These are phyloP conservation scores for Blastomyces gilchristii DNA, from an alignment of 2,329 filamentous ascomycete species.

Conservation along the genomic window DNA sequence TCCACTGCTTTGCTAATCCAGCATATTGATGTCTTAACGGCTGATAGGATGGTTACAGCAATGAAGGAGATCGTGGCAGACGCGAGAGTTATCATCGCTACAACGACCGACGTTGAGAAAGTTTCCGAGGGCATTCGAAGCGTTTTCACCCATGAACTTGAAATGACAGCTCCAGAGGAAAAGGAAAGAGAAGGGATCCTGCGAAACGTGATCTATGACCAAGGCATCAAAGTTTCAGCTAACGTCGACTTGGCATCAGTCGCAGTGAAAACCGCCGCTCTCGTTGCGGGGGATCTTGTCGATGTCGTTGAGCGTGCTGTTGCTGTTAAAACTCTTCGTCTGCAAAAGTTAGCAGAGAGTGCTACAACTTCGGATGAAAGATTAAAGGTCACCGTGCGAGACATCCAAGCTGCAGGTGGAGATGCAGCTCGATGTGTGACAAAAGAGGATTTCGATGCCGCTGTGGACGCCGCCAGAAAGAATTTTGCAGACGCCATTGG, in stretches of 20 bases:
- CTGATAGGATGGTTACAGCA: slow-evolving; percentile 77
- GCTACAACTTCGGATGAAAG: slow-evolving; percentile 20
- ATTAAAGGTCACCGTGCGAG: slow-evolving; percentile 53
- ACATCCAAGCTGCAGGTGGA: slow-evolving; percentile 82
- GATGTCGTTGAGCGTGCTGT: slow-evolving; percentile 88
- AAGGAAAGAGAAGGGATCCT: slow-evolving; percentile 83
- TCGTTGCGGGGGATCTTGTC: slow-evolving; percentile 87
- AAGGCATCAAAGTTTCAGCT: slow-evolving; percentile 64
- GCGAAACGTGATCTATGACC: slow-evolving; percentile 63
- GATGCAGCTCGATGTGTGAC: slow-evolving; percentile 67
- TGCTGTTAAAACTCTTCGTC: slow-evolving; percentile 62
- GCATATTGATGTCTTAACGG: slow-evolving; percentile 82
- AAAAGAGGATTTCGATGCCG: slow-evolving; percentile 76
- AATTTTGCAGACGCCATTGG: slow-evolving; percentile 97
- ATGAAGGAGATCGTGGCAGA: slow-evolving; percentile 75
- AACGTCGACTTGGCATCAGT: slow-evolving; percentile 77
- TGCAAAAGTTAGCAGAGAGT: slow-evolving; percentile 56
- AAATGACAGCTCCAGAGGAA: slow-evolving; percentile 88
- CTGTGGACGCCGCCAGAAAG: slow-evolving; percentile 89
- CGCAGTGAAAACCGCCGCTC: slow-evolving; percentile 86
- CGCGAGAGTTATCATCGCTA: slow-evolving; percentile 76
- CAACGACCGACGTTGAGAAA: slow-evolving; percentile 90
- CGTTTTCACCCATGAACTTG: slow-evolving; percentile 89
- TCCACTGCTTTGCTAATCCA: slow-evolving; percentile 76
- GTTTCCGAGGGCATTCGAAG: slow-evolving; percentile 81